These are phyloP conservation scores for Spiraea crenata DNA, from an alignment of 331 rosid species.

Conservation along the genomic window DNA sequence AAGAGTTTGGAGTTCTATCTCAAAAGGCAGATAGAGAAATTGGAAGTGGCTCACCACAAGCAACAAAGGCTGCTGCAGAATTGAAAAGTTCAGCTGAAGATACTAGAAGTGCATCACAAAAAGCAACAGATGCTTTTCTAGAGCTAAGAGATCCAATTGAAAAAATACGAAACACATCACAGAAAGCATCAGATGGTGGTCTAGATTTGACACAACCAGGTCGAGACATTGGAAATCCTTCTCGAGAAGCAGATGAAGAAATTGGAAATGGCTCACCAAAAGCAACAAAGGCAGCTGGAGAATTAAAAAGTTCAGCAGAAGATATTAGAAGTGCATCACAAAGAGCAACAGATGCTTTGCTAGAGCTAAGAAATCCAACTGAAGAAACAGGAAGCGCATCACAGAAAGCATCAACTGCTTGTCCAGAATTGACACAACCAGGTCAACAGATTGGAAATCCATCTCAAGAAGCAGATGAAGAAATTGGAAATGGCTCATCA, in stretches of 20 bases:
- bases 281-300: not conserved
- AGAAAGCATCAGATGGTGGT: not conserved
- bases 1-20: not conserved
- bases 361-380: not conserved
- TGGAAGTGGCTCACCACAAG: not conserved
- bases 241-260: not conserved
- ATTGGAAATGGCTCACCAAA: not conserved
- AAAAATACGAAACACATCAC: not conserved
- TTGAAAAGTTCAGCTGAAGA: not conserved
- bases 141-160: not conserved
- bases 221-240: not conserved
- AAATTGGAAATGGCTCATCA: not conserved
- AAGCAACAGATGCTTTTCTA: not conserved
- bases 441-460: not conserved
- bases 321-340: not conserved
- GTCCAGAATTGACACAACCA: not conserved
- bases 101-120: not conserved
- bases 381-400: not conserved
- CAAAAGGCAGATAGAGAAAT: not conserved
- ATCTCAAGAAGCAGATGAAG: not conserved
- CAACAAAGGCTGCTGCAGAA: not conserved
- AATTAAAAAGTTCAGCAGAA: not conserved
- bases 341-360: no score
- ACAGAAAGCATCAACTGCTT: not conserved
- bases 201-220: not conserved